A percentile compares a stretch with the other conserved stretches of the same genome.
Evolutionary conservation across 2,329 filamentous ascomycete genomes (phyloP).

Genomic region (Phaeosphaeria sp.): DNA sequence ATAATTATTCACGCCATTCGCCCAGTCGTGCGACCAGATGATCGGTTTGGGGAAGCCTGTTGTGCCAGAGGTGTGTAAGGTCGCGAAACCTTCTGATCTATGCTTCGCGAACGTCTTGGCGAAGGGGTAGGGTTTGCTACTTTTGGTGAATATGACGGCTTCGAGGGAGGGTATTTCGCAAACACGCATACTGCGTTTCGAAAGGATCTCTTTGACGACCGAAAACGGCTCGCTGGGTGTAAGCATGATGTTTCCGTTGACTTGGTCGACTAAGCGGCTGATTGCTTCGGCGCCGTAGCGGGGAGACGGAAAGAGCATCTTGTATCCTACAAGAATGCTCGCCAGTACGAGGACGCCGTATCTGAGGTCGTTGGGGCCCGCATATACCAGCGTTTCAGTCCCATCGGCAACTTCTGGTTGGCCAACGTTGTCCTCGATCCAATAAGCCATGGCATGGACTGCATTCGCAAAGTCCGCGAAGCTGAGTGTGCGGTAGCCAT

Average conservation of each 20-base stretch:
- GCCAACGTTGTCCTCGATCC: constrained; percentile 35
- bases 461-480: constrained; percentile 36
- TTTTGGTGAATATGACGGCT: constrained; percentile 15
- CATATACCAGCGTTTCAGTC: constrained; percentile 36
- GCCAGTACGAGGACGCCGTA: constrained; percentile 47
- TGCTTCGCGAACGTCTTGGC: constrained; percentile 30
- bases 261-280: constrained; percentile 23
- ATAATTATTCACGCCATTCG: constrained; percentile 2
- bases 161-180: constrained; percentile 20
- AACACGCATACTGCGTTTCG: constrained; percentile 18
- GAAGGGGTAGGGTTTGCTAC: constrained; percentile 23
- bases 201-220: constrained; percentile 14
- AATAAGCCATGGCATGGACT: constrained; percentile 30
- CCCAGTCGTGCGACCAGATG: constrained; percentile 29
- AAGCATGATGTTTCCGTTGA: constrained; percentile 25
- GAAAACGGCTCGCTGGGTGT: constrained; percentile 16
- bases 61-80: constrained; percentile 48
- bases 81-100: constrained; percentile 29
- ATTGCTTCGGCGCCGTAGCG: constrained; percentile 27
- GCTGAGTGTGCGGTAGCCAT: constrained; percentile 39
- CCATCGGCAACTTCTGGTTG: constrained; percentile 20
- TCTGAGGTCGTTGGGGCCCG: constrained; percentile 46
- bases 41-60: constrained; percentile 49
- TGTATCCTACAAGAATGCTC: constrained; percentile 51
- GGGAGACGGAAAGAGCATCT: constrained; percentile 31